Conservation (phyloP, 2,329 filamentous ascomycete species). For the Tolypocladium amazonense region DNA sequence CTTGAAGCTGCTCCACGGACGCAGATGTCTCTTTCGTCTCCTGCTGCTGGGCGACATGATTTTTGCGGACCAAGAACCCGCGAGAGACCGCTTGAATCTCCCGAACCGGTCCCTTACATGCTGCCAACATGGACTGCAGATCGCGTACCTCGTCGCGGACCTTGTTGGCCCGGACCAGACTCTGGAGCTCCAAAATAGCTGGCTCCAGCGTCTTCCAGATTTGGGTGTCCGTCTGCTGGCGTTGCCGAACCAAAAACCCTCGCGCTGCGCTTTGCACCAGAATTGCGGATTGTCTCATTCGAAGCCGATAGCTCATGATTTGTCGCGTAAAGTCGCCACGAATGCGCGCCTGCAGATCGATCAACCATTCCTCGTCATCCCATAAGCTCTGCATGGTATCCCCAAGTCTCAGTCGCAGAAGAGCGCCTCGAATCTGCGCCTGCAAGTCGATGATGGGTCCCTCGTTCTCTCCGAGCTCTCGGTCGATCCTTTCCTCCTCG, state of each 20-base stretch:
- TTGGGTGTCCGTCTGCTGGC: conserved; percentile 50
- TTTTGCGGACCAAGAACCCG: conserved; percentile 54
- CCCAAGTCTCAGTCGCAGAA: conserved; percentile 67
- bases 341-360: conserved; percentile 77
- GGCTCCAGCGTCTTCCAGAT: conserved; percentile 61
- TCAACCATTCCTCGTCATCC: conserved; percentile 68
- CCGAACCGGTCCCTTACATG: conserved; percentile 52
- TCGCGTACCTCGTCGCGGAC: conserved; percentile 47
- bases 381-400: conserved; percentile 81
- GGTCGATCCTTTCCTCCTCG: conserved; percentile 77
- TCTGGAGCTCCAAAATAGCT: conserved; percentile 72
- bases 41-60: conserved; percentile 42
- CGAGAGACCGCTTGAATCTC: conserved; percentile 56
- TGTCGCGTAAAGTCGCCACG: conserved; percentile 82
- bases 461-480: conserved; percentile 73
- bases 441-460: conserved; percentile 67
- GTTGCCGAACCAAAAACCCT: conserved; percentile 61
- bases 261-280: conserved; percentile 70
- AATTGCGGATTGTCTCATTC: conserved; percentile 73
- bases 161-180: conserved; percentile 61
- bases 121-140: conserved; percentile 46
- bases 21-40: conserved; percentile 41
- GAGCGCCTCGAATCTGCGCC: conserved; percentile 71
- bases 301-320: conserved; percentile 68
- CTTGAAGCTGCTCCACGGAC: conserved; percentile 50